Conservation (phyloP, 1,139 yeast species). For the Diutina mesorugosa region DNA sequence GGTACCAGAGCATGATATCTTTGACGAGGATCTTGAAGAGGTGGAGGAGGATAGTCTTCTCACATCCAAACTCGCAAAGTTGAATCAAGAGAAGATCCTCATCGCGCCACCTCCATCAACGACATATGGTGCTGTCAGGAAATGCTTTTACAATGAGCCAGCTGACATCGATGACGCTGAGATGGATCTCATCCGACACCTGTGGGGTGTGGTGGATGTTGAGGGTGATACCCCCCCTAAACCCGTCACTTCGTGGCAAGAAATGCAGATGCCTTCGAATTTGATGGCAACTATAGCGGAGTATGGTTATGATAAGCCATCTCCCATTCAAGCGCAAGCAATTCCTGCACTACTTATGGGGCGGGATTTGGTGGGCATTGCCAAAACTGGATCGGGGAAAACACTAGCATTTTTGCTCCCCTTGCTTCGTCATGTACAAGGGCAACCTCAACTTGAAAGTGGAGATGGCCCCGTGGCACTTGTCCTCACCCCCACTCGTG, state of each 20-base stretch:
- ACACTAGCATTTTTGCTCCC: constrained; percentile 84
- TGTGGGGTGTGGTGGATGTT: constrained; percentile 51
- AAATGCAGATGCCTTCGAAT: constrained; percentile 59
- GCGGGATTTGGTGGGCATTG: constrained; percentile 82
- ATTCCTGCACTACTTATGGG: constrained; percentile 88
- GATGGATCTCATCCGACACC: constrained; percentile 37
- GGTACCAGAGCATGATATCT: background rate
- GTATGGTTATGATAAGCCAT: constrained; percentile 51
- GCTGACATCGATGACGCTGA: constrained; percentile 42
- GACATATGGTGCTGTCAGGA: constrained; percentile 32
- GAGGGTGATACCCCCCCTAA: constrained; percentile 46
- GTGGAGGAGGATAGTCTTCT: background rate
- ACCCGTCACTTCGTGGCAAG: constrained; percentile 72
- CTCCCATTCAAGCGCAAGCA: constrained; percentile 87
- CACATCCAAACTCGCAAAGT: background rate
- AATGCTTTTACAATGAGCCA: constrained; percentile 54
- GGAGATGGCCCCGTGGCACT: constrained; percentile 71
- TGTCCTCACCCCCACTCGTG: constrained; percentile 86
- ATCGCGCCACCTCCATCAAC: background rate
- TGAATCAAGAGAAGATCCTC: background rate
- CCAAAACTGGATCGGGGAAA: constrained; percentile 95
- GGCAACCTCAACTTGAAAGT: constrained; percentile 42
- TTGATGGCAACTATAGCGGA: constrained; percentile 39
- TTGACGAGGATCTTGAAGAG: background rate
- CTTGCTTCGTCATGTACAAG: constrained; percentile 67